A percentile compares a stretch with the other conserved stretches of the same genome.
These are phyloP conservation scores for Lachnum nothofagi DNA, from an alignment of 2,329 filamentous ascomycete genomes.

Conservation along the genomic window DNA sequence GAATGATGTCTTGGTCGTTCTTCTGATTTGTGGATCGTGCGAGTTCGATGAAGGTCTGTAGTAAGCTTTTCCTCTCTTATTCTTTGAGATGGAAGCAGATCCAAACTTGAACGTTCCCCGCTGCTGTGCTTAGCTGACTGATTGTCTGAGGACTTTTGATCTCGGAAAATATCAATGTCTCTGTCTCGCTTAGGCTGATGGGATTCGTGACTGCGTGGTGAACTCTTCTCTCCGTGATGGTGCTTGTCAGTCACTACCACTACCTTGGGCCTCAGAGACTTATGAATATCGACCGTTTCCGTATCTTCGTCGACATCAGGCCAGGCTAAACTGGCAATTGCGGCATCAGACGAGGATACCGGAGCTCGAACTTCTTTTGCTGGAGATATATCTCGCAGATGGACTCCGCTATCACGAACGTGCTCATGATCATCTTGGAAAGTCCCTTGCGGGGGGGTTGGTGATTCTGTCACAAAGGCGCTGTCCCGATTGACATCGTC, in stretches of 20 bases:
- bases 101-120: slow-evolving; percentile 12
- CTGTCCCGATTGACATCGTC: slow-evolving; percentile 43
- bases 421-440: slow-evolving; percentile 26
- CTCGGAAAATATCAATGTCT: slow-evolving; percentile 16
- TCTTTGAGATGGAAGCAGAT: slow-evolving; percentile 19
- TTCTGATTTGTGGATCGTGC: slow-evolving; percentile 20
- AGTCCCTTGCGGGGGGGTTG: slow-evolving; percentile 35
- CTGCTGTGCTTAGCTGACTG: slow-evolving; percentile 8
- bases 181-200: slow-evolving; percentile 13
- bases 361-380: slow-evolving; percentile 28
- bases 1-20: slow-evolving; percentile 8
- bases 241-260: slow-evolving; percentile 13
- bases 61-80: slow-evolving; percentile 12
- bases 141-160: slow-evolving; percentile 9
- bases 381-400: slow-evolving; percentile 44
- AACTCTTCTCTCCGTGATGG: slow-evolving; percentile 11
- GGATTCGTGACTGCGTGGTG: slow-evolving; percentile 12
- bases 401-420: slow-evolving; percentile 50
- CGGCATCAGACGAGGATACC: slow-evolving; percentile 31
- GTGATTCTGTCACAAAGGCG: slow-evolving; percentile 44
- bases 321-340: slow-evolving; percentile 35
- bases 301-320: slow-evolving; percentile 42
- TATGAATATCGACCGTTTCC: slow-evolving; percentile 40
- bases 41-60: slow-evolving; percentile 21
- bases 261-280: slow-evolving; percentile 20